These are phyloP conservation scores for Plectosphaerella cucumerina DNA, from an alignment of 2,329 filamentous ascomycete species.

Conservation along the genomic window DNA sequence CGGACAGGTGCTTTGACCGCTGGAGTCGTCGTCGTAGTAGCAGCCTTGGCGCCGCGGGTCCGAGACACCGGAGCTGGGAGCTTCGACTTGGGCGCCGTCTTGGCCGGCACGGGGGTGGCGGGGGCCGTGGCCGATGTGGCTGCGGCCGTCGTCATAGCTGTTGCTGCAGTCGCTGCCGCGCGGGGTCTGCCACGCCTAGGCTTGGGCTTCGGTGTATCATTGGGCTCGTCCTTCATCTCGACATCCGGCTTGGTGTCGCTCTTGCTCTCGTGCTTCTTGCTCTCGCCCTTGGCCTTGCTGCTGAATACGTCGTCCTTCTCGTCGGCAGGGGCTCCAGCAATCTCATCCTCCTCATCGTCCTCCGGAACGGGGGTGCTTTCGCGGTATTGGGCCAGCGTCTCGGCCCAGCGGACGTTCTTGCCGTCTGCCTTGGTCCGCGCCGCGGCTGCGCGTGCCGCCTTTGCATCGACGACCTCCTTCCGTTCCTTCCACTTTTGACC, in stretches of 20 bases:
- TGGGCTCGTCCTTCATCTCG: neutral
- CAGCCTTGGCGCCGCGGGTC: neutral
- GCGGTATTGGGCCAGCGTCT: slow-evolving; percentile 8
- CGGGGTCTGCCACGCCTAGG: neutral
- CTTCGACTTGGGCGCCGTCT: neutral
- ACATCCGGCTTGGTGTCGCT: neutral
- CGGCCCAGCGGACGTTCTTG: slow-evolving; percentile 28
- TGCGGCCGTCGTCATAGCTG: neutral
- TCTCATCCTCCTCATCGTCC: neutral
- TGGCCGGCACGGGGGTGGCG: too few relatives aligned
- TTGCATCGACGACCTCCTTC: slow-evolving; percentile 22
- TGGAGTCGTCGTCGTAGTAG: neutral
- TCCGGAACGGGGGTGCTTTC: neutral
- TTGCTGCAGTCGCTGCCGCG: neutral
- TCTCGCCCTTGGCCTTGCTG: too few relatives aligned
- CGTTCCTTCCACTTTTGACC: slow-evolving; percentile 15
- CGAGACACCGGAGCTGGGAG: neutral
- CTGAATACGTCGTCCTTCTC: too few relatives aligned
- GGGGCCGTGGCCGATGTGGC: too few relatives aligned
- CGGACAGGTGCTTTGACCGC: neutral
- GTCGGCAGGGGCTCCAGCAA: neutral
- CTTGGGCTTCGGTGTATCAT: neutral
- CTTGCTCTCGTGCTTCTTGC: neutral
- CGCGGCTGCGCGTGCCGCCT: slow-evolving; percentile 8
- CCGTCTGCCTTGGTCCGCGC: neutral